Evolutionary conservation across 2,329 filamentous ascomycete species (phyloP), one percentile per base, ranked within the genome.

Genomic region (Fusarium sp.): DNA sequence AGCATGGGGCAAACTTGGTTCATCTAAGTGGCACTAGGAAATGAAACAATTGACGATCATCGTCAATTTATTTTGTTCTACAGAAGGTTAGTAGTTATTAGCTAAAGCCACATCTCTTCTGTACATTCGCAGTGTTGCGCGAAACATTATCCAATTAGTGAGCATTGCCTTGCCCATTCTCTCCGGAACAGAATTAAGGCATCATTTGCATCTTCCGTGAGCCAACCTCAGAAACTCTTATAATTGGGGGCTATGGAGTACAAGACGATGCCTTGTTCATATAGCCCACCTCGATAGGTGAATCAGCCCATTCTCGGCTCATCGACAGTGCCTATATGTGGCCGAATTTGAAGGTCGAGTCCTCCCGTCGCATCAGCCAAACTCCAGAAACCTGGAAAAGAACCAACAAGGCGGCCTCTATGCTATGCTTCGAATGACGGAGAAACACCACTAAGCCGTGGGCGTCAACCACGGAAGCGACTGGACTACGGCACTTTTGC

Each of bases 11-110:
- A 36, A 34, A 13, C 31, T 45, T 42, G 36, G 41, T 47, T 40
- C 34, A 36, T 47, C 37, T 16, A 18, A 51, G 45, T n/a, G 47
- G 28, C 20, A 54, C 42, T 30, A 38, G 42, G 30, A 37, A 57
- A 63, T 57, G 42, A 63, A 49, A 49, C 42, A 31, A 57, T 49
- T 57, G 50, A 34, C 44, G 41, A 63, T 63, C 50, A 31, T 26
- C 34, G 41, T 28, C 28, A 33, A 34, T 13, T 53, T 53, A 34
- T 13, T 53, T 53, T 38, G 15, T 54, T 41, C 12, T 42, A 23
- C 11, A 26, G 20, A 20, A 20, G 20, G 20, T 20, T 20, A 20
- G 20, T 20, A 20, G 20, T 20, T 20, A 20, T 20, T 54, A 33
- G n/a, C 23, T 18, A 59, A 46, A 47, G 40, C 36, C 13, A 23